phyloP scores from a whole-genome alignment of 208 protist species.

The Acanthamoeba royreba region DNA sequence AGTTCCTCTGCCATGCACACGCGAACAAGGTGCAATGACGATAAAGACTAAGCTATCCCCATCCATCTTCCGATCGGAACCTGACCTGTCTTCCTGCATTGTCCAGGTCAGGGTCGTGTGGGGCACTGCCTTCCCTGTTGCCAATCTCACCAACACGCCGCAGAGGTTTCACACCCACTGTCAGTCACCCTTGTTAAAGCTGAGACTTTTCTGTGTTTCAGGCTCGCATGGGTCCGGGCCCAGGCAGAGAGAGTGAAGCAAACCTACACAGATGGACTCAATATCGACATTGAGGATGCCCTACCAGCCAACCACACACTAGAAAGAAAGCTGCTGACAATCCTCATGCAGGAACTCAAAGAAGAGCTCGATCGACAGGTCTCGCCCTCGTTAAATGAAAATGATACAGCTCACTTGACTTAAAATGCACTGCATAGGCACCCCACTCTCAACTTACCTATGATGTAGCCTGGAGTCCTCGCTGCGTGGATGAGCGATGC shows the following conservation, averaged over 20 bases:
- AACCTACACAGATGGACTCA: conserved; percentile 28
- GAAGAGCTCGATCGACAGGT: not conserved
- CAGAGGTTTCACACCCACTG: not conserved
- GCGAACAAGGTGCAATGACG: not conserved
- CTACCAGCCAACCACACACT: not conserved
- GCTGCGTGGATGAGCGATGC: conserved; percentile 40
- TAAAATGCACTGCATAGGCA: not conserved
- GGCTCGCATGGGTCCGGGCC: not conserved
- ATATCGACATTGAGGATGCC: conserved; percentile 34
- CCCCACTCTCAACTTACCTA: not conserved
- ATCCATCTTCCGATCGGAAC: not conserved
- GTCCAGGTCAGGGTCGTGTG: not conserved
- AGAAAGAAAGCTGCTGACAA: not conserved
- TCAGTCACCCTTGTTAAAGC: not conserved
- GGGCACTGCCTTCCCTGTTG: not conserved
- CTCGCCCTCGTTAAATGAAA: not conserved
- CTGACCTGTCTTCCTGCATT: not conserved
- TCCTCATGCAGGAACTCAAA: conserved; percentile 26
- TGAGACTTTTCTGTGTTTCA: not conserved
- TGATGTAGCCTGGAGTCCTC: conserved; percentile 16
- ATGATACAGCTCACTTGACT: not conserved
- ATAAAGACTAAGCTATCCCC: too few species aligned
- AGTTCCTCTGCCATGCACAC: conserved; percentile 41
- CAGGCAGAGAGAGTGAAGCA: conserved; percentile 20
- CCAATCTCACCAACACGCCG: conserved; percentile 21